Evolutionary conservation across 2,329 filamentous ascomycete genomes (phyloP), one percentile per base, ranked within the genome.

Genomic region (Pyrenophora teres): DNA sequence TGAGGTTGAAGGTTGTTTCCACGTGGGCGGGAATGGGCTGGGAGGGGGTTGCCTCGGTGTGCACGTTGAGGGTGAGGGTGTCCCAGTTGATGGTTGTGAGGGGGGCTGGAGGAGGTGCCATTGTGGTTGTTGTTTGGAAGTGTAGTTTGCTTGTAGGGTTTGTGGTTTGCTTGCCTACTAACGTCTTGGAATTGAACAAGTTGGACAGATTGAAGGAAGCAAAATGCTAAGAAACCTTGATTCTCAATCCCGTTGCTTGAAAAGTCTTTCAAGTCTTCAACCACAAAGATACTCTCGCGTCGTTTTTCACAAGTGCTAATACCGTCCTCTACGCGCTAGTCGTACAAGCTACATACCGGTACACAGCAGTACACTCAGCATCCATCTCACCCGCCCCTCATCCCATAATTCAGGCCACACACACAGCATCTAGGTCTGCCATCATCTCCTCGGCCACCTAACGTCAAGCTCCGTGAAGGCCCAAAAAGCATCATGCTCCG

Each of bases 1-100:
- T 27, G 4, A 52, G 35, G 13, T 18, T 41, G 43, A 59, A 62
- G 6, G 41, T 48, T 19, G 50, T 52, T 32, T 65, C 56, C 12
- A 65, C 53, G 36, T 65, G 62, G 9, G 60, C 19, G 63, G 63
- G 36, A 63, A 63, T 57, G 19, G 37, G 37, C 19, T 58, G 7
- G 13, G 32, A 19, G 21, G 19, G 23, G 21, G 19, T 37, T 19
- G 19, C 23, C 43, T 46, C n/a, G 13, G 32, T 46, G n/a, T 21
- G 23, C 10, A 46, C 23, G 18, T 25, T 18, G 32, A 37, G 23
- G 13, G 32, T 18, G 33, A 37, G 35, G 30, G 18, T 27, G 21
- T 19, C 8, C 32, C 32, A 46, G 23, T 37, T 8, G 10, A 36
- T 38, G 15, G 43, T 37, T 6, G 5, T 8, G 16, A 38, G 19